A percentile compares a stretch with the other conserved stretches of the same genome.
Conservation (phyloP, 2,329 filamentous ascomycete species). For the Pseudodiploospora longispora region DNA sequence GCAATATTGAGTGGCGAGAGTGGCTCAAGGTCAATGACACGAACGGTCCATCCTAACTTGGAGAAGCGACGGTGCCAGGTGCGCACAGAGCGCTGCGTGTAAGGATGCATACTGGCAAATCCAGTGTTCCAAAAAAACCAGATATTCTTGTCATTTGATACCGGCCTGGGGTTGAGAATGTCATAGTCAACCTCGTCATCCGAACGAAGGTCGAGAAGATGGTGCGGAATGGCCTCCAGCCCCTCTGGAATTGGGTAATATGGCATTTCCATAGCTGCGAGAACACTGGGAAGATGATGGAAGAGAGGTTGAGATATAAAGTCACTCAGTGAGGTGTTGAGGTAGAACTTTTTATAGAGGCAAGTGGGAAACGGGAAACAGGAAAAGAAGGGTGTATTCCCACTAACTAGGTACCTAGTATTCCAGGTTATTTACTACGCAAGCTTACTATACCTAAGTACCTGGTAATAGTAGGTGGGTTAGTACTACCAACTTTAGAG, state of each 20-base stretch:
- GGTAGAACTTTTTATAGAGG: too few species aligned
- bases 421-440: too few species aligned
- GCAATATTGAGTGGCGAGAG: constrained; percentile 39
- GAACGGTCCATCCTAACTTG: constrained; percentile 43
- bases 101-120: constrained; percentile 39
- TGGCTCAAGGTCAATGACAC: constrained; percentile 38
- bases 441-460: too few species aligned
- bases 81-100: constrained; percentile 43
- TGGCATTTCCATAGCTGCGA: too few species aligned
- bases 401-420: too few species aligned
- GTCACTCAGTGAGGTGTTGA: too few species aligned
- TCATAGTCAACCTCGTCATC: constrained; percentile 37
- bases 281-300: too few species aligned
- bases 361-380: too few species aligned
- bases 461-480: too few species aligned
- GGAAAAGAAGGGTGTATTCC: too few species aligned
- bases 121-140: constrained; percentile 53
- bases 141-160: constrained; percentile 41
- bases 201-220: constrained; percentile 35
- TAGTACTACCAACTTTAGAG: too few species aligned
- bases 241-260: constrained; percentile 19
- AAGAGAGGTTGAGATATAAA: too few species aligned
- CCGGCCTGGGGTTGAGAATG: constrained; percentile 29
- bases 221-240: constrained; percentile 30
- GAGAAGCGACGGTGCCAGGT: constrained; percentile 46